These are phyloP conservation scores for Capsella rubella DNA, from an alignment of 441 rosid genomes.

Conservation along the genomic window DNA sequence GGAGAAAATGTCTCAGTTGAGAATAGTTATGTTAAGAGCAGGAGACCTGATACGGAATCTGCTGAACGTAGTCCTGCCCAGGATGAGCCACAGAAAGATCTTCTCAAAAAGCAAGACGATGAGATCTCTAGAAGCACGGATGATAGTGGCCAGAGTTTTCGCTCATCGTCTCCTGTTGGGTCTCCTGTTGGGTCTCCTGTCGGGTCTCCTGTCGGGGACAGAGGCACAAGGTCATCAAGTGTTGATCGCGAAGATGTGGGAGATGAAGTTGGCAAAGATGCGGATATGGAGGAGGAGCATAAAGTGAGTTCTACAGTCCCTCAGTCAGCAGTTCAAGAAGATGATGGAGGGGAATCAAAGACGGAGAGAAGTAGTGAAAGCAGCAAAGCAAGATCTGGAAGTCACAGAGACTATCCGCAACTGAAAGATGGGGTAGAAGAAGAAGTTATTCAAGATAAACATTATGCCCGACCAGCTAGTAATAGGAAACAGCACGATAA, in stretches of 20 bases:
- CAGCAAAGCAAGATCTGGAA: constrained; percentile 88
- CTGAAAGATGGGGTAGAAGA: constrained; percentile 74
- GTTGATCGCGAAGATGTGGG: constrained; percentile 60
- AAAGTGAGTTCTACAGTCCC: constrained; percentile 53
- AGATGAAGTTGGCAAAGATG: constrained; percentile 57
- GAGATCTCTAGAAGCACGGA: constrained; percentile 70
- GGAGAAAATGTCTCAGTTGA: constrained; percentile 55
- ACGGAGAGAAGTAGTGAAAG: constrained; percentile 93
- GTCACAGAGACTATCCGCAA: constrained; percentile 81
- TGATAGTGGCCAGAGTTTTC: constrained; percentile 57
- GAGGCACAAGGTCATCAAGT: constrained; percentile 62
- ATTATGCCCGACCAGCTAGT: constrained; percentile 52
- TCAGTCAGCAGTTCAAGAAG: constrained; percentile 58
- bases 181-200: no score
- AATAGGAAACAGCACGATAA: constrained; percentile 60
- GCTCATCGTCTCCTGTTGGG: constrained; percentile 50
- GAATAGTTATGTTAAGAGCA: constrained; percentile 38
- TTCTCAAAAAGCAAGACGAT: constrained; percentile 55
- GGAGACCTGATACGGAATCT: constrained; percentile 53
- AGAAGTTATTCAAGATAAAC: constrained; percentile 75
- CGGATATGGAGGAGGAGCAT: constrained; percentile 60
- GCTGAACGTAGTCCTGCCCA: constrained; percentile 54
- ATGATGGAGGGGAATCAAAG: constrained; percentile 73
- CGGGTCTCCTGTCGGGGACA: constrained; percentile 50
- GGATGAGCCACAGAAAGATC: constrained; percentile 52